Conservation (phyloP, 257 asterid species). For the Solanum pinnatisectum region DNA sequence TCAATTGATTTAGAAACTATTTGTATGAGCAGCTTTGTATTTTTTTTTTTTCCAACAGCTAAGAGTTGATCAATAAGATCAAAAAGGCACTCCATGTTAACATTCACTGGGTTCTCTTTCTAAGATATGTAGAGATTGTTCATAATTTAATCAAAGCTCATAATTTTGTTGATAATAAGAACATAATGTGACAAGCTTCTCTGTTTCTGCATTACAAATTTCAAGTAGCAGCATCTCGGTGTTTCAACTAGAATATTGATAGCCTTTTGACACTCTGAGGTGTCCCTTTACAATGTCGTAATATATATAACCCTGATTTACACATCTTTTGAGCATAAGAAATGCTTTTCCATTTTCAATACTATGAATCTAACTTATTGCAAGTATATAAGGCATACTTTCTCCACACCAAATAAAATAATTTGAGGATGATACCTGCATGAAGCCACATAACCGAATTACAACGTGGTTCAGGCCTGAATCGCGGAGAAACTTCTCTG, state of each 20-base stretch:
- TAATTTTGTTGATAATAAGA: not conserved
- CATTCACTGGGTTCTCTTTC: not conserved
- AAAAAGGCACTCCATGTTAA: not conserved
- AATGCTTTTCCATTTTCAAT: not conserved
- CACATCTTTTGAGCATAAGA: not conserved
- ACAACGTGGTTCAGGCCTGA: slow-evolving; percentile 71
- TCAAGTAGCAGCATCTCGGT: not conserved
- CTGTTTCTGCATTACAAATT: not conserved
- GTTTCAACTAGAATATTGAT: not conserved
- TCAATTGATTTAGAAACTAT: not conserved
- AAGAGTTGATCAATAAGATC: not conserved
- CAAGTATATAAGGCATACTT: not conserved
- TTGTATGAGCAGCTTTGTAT: not conserved
- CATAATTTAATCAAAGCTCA: not conserved
- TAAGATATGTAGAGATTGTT: not conserved
- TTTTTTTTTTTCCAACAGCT: not conserved
- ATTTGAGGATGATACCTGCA: slow-evolving; percentile 55
- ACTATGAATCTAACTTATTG: not conserved
- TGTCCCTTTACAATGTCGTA: not conserved
- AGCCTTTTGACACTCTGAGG: not conserved
- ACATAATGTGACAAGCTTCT: not conserved
- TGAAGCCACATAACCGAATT: slow-evolving; percentile 94
- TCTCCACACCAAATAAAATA: not conserved
- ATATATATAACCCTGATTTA: not conserved
- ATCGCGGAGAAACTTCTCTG: slow-evolving; percentile 80